These are phyloP conservation scores for Friedmanniomyces endolithicus DNA, from an alignment of 495 filamentous ascomycete genomes.

Conservation along the genomic window DNA sequence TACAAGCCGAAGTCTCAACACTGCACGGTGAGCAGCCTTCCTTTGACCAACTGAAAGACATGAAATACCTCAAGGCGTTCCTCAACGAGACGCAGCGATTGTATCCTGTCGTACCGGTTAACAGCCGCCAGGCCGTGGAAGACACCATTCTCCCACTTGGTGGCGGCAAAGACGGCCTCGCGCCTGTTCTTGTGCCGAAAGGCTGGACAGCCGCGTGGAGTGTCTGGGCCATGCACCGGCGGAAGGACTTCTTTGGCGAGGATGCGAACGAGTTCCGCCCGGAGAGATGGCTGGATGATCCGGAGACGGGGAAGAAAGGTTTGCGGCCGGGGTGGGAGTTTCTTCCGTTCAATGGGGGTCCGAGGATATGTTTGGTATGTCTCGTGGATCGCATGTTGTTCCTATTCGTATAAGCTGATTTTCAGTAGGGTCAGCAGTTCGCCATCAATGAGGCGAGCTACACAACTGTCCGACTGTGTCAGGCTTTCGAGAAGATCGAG, in stretches of 20 bases:
- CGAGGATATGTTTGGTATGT: constrained; percentile 29
- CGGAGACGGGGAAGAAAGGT: constrained; percentile 20
- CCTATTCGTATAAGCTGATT: neutral
- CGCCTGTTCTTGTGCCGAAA: constrained; percentile 26
- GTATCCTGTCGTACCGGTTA: constrained; percentile 28
- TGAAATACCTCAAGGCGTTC: constrained; percentile 27
- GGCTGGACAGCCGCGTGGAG: constrained; percentile 22
- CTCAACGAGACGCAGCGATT: constrained; percentile 27
- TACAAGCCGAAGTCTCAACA: constrained; percentile 21
- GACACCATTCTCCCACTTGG: constrained; percentile 29
- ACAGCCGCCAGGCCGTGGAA: constrained; percentile 23
- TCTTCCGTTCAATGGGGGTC: constrained; percentile 33
- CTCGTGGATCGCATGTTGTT: too few species aligned
- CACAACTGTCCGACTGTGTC: constrained; percentile 25
- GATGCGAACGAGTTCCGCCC: constrained; percentile 29
- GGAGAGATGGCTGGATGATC: constrained; percentile 28
- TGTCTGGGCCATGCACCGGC: constrained; percentile 27
- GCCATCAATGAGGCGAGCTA: constrained; percentile 31
- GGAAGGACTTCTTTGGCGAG: constrained; percentile 25
- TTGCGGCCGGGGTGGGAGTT: constrained; percentile 31
- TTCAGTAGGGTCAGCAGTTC: constrained; percentile 22
- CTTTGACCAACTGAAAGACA: constrained; percentile 25
- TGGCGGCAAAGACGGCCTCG: constrained; percentile 25
- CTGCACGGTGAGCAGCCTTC: constrained; percentile 20
- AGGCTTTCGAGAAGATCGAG: constrained; percentile 38